Conservation (phyloP, 768 basidiomycete species). For the Clathrus columnatus region DNA sequence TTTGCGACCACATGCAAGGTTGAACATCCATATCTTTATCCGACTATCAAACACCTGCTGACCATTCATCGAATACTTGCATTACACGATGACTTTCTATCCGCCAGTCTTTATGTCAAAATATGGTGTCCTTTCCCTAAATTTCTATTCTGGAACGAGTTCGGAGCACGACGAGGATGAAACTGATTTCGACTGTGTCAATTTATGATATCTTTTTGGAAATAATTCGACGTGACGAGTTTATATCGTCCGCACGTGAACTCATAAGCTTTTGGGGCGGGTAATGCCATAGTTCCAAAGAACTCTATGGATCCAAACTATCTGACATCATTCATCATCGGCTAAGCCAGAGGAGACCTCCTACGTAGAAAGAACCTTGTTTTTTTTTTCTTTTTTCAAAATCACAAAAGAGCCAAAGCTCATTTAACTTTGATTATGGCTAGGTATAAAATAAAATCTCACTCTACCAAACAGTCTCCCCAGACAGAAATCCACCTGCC, state of each 20-base stretch:
- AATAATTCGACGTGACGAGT: background rate
- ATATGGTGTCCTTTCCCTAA: background rate
- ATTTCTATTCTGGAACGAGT: background rate
- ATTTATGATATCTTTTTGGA: background rate
- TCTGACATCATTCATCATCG: background rate
- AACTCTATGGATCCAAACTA: background rate
- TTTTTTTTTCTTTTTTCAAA: too few relatives aligned
- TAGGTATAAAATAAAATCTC: background rate
- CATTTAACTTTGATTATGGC: background rate
- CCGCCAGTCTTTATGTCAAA: too few relatives aligned
- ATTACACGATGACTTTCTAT: too few relatives aligned
- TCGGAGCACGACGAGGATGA: background rate
- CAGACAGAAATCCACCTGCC: too few relatives aligned
- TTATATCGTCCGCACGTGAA: background rate
- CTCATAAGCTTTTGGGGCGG: background rate
- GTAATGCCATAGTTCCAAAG: background rate
- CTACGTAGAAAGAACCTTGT: background rate
- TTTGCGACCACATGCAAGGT: background rate
- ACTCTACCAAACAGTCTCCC: too few relatives aligned
- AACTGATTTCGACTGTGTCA: background rate
- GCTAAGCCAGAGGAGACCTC: background rate
- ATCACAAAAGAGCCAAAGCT: background rate
- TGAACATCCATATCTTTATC: background rate
- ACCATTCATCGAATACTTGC: background rate
- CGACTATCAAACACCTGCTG: background rate